phyloP scores from a whole-genome alignment of 1,139 yeast genomes.

The Suhomyces coccinellae region DNA sequence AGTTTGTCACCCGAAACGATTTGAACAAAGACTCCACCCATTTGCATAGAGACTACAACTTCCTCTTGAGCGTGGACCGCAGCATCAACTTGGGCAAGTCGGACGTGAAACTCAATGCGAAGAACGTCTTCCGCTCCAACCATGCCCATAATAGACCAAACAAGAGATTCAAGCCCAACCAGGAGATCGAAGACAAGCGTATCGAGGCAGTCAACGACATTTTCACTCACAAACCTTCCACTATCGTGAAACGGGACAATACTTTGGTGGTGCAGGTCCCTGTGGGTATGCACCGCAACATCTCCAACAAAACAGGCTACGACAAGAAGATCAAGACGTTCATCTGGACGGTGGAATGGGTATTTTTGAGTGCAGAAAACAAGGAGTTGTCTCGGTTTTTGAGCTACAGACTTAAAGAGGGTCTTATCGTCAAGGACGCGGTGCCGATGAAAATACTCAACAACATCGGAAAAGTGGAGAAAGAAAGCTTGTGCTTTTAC shows the following conservation, averaged over 20 bases:
- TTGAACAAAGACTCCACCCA: constrained; percentile 33
- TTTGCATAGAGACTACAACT: constrained; percentile 83
- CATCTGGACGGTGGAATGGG: constrained; percentile 84
- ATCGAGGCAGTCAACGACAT: constrained; percentile 21
- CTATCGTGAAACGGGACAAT: constrained; percentile 35
- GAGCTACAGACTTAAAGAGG: constrained; percentile 50
- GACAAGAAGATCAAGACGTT: constrained; percentile 63
- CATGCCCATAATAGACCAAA: constrained; percentile 16
- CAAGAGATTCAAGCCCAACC: constrained; percentile 30
- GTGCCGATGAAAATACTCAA: constrained; percentile 40
- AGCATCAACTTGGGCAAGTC: constrained; percentile 50
- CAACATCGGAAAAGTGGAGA: constrained; percentile 18
- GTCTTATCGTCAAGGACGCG: constrained; percentile 31
- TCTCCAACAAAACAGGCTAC: constrained; percentile 68
- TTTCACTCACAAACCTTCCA: constrained; percentile 29
- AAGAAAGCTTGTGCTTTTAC: constrained; percentile 30
- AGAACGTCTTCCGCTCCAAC: constrained; percentile 36
- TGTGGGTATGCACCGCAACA: constrained; percentile 72
- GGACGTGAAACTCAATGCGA: constrained; percentile 45
- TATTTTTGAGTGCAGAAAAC: constrained; percentile 35
- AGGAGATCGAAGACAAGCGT: constrained; percentile 26
- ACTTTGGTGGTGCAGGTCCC: constrained; percentile 55
- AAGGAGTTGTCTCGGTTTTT: constrained; percentile 31
- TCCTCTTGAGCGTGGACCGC: constrained; percentile 63
- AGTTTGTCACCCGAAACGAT: constrained; percentile 52